Base-by-base conservation (phyloP, 345 rosid genomes). In the Trapa incisa region DNA sequence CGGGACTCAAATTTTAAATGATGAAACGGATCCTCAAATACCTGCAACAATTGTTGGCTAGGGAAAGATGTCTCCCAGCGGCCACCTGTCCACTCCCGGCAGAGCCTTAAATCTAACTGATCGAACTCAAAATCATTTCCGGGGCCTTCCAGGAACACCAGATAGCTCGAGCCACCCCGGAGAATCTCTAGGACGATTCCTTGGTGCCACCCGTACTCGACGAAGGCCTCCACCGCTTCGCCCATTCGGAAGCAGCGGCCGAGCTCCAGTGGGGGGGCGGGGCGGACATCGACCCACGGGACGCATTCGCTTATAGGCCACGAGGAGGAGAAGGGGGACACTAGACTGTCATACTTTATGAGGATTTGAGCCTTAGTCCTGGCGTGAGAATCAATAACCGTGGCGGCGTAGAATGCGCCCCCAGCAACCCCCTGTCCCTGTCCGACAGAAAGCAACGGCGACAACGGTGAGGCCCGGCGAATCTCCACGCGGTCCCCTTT, bases 401-500 rank as follows among this genome's bases (percentile, higher is more conserved):
- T 73, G 69, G 86, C 84, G 9, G 76, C 64, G 39, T 71, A 80
- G 52, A 75, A 79, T 3, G 71, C 77, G 52, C 56, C 67, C 47
- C 72, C 68, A 54, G 50, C 67, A 47, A 71, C 68, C 54, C 53
- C 41, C 67, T 17, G 71, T 32, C n/a, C n/a, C 29, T n/a, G 35
- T 13, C 50, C 67, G 2, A 52, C 38, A 33, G 35, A 36, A 35
- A 15, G 5, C 64, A 35, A 29, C 39, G 57, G 71, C 7, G 67
- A 41, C 36, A 64, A 16, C 47, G 63, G 45, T 70, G 79, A 47
- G 57, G 43, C 45, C 62, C 70, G 52, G 47, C 29, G 66, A 61
- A 84, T 78, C 75, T 86, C 88, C 22, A 84, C 82, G 32, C 29
- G 57, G 67, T 82, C 83, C 62, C 84, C 86, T 70, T 75, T 73